phyloP scores from a whole-genome alignment of 768 basidiomycete genomes.

The Agrocybe praecox region DNA sequence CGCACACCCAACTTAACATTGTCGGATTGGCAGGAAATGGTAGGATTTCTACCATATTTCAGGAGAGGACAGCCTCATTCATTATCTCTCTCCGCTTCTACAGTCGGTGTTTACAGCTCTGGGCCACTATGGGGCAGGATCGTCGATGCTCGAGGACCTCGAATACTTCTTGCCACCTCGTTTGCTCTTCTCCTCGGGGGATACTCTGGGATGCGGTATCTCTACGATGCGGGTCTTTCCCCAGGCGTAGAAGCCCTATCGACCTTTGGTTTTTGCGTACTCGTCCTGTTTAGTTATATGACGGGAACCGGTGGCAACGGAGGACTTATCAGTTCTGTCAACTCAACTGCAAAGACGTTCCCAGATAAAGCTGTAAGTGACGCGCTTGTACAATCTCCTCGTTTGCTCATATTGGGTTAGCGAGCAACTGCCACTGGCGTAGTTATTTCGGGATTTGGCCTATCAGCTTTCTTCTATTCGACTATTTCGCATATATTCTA shows the following conservation, averaged over 20 bases:
- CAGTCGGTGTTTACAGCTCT: conserved; percentile 76
- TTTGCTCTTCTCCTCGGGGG: conserved; percentile 66
- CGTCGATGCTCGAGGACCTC: conserved; percentile 74
- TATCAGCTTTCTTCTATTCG: conserved; percentile 91
- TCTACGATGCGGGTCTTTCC: conserved; percentile 60
- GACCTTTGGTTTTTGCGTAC: conserved; percentile 42
- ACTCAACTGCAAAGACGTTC: conserved; percentile 84
- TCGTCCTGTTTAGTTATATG: conserved; percentile 66
- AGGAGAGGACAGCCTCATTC: not conserved
- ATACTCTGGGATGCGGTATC: conserved; percentile 72
- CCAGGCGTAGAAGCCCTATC: conserved; percentile 36
- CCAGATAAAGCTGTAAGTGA: conserved; percentile 64
- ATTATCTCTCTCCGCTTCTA: not conserved
- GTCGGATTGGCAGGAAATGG: conserved; percentile 81
- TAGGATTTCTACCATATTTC: conserved; percentile 30
- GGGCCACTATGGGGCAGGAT: conserved; percentile 83
- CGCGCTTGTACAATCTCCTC: not conserved
- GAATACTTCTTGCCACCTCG: conserved; percentile 60
- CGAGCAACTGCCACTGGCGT: conserved; percentile 76
- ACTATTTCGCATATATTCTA: conserved; percentile 71
- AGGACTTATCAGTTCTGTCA: conserved; percentile 71
- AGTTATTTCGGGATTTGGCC: conserved; percentile 85
- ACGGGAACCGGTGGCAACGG: conserved; percentile 81
- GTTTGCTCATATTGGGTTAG: conserved; percentile 31
- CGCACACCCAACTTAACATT: conserved; percentile 81